phyloP scores from a whole-genome alignment of 805 yeast species.

The Lachancea quebecensis region DNA sequence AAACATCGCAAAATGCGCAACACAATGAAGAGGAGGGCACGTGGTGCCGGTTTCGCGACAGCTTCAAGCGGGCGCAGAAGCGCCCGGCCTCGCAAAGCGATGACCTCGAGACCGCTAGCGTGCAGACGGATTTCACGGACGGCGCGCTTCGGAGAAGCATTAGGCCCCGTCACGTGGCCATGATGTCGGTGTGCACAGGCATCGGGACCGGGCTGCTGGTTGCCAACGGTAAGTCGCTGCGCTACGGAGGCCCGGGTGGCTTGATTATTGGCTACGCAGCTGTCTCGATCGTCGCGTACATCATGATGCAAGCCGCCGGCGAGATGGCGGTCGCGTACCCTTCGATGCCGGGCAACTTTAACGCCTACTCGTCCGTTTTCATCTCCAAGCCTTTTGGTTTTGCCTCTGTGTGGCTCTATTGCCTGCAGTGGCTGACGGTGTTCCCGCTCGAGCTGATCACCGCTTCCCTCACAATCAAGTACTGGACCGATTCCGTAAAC shows the following conservation, averaged over 20 bases:
- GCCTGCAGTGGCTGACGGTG: conserved; percentile 44
- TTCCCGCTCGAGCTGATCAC: conserved; percentile 47
- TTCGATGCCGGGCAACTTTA: conserved; percentile 51
- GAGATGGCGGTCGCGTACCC: conserved; percentile 57
- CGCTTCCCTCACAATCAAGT: conserved; percentile 46
- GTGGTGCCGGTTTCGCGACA: conserved; percentile 13
- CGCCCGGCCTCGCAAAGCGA: neutral
- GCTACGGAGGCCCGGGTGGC: conserved; percentile 63
- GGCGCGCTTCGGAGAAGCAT: conserved; percentile 24
- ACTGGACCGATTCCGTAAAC: conserved; percentile 42
- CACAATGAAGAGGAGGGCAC: neutral
- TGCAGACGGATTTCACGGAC: neutral
- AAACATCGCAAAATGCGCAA: neutral
- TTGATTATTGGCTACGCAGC: conserved; percentile 47
- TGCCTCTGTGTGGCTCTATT: conserved; percentile 53
- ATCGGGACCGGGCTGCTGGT: conserved; percentile 73
- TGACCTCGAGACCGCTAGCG: neutral
- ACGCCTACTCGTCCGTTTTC: conserved; percentile 50
- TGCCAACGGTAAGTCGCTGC: conserved; percentile 56
- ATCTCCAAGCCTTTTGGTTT: conserved; percentile 56
- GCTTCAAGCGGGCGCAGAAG: conserved; percentile 17
- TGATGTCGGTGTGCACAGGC: conserved; percentile 66
- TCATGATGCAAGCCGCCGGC: conserved; percentile 54
- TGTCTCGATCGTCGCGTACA: conserved; percentile 48
- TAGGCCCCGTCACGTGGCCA: conserved; percentile 49